Base-by-base conservation (phyloP, 2,329 filamentous ascomycete species). In the Hyphodiscus sp. region DNA sequence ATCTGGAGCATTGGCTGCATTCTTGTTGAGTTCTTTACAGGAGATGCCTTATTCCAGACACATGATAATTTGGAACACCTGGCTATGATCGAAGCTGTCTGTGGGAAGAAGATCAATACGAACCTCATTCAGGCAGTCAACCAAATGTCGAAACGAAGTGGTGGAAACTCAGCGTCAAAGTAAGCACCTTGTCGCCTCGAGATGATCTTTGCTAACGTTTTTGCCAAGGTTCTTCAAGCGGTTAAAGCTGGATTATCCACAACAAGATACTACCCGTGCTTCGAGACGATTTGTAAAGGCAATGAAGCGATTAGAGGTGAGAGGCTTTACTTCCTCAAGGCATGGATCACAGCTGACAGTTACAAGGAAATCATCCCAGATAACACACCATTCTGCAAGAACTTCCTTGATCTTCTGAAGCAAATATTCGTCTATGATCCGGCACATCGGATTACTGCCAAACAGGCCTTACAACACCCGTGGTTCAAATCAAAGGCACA, bases 1-100 rank as follows among this genome's bases (percentile, higher is more conserved):
- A 86, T 87, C 29, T 87, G 84, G 84, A 87, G 84, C 66, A 87
- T 87, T 30, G 84, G 84, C 2, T 87, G 84, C 61, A 87, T 87
- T 57, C 73, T 87, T 15, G 83, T 87, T 16, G 84, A 87, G 58
- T 86, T 87, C 67, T 87, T 82, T 57, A 87, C 84, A 0, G 84
- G 84, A 5, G 84, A 87, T 63, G 84, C 84, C 18, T 70, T 87
- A 1, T 87, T 87, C 67, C 84, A 87, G 65, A 87, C 84, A 1
- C 84, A 87, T 61, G 84, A 87, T 60, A 87, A 87, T 56, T 73
- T 87, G 20, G 84, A 87, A 67, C 84, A 87, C 65, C 70, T 87
- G 49, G 84, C 84, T n/a, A 87, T 87, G 84, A 87, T 87, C 83
- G 83, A 86, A 63, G 81, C 79, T 33, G 83, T 87, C 8, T 81